Conservation (phyloP, 2,329 filamentous ascomycete species). For the Aureobasidium sp. region DNA sequence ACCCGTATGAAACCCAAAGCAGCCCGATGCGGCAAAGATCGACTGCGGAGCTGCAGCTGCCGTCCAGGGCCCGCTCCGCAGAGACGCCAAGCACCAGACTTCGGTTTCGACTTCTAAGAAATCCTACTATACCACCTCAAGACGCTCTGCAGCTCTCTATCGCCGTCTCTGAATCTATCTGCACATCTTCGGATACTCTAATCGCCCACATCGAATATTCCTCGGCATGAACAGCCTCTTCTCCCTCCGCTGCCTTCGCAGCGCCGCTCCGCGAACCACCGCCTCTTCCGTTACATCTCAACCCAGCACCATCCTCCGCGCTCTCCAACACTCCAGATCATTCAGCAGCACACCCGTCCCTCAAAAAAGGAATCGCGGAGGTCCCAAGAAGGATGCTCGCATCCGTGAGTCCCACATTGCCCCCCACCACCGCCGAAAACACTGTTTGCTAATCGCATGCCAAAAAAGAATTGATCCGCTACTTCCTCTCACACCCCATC, state of each 20-base stretch:
- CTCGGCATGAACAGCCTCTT: constrained; percentile 35
- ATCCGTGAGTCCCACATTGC: constrained; percentile 23
- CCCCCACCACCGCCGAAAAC: background rate
- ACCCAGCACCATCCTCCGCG: constrained; percentile 7
- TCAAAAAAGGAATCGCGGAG: constrained; percentile 32
- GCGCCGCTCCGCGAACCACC: background rate
- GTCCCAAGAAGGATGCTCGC: constrained; percentile 28
- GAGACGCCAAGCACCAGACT: background rate
- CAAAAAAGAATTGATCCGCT: constrained; percentile 54
- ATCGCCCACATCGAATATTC: too few relatives aligned
- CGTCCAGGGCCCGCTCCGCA: background rate
- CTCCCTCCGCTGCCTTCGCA: constrained; percentile 29
- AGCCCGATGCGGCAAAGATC: background rate
- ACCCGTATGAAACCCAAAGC: constrained; percentile 4
- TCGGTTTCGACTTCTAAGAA: background rate
- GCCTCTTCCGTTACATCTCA: background rate
- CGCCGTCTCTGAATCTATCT: background rate
- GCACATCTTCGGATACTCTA: background rate
- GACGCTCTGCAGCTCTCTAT: background rate
- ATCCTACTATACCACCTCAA: background rate
- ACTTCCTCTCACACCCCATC: constrained; percentile 61
- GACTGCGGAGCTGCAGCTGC: background rate
- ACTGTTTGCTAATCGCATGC: background rate
- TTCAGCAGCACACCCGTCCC: constrained; percentile 30
- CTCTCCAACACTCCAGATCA: constrained; percentile 21